These are phyloP conservation scores for Phyllostachys edulis DNA, from an alignment of 176 grass and related monocot species.

Conservation along the genomic window DNA sequence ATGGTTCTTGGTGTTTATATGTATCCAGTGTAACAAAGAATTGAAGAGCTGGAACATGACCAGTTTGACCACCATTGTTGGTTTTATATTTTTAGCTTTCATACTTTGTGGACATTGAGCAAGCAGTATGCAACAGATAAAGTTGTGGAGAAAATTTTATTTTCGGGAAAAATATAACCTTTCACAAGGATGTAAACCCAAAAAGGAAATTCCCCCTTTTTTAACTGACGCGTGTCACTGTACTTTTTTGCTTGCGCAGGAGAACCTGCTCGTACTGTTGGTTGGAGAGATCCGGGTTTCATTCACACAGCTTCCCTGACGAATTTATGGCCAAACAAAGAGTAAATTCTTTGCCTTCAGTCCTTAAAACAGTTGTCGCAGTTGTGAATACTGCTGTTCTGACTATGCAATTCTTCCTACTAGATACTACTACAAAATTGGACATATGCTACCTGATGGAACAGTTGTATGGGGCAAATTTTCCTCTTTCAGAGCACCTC, in stretches of 20 bases:
- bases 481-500: conserved; percentile 70
- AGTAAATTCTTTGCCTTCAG: conserved; percentile 37
- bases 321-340: conserved; percentile 71
- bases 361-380: not conserved
- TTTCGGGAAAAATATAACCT: not conserved
- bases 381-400: not conserved
- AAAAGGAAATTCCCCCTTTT: not conserved
- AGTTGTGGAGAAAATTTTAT: not conserved
- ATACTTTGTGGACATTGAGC: too few species aligned
- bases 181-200: not conserved
- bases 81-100: not conserved
- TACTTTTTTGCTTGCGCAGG: conserved; percentile 41
- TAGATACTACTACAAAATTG: conserved; percentile 85
- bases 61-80: not conserved
- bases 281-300: conserved; percentile 95
- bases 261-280: conserved; percentile 75
- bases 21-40: not conserved
- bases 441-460: conserved; percentile 45
- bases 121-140: not conserved
- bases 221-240: not conserved
- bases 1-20: not conserved
- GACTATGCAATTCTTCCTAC: not conserved
- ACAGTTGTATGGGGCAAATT: conserved; percentile 63
- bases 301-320: conserved; percentile 83
- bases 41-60: too few species aligned